Evolutionary conservation across 192 early-diverging fungal species (phyloP).

Genomic region (Phycomyces nitens): DNA sequence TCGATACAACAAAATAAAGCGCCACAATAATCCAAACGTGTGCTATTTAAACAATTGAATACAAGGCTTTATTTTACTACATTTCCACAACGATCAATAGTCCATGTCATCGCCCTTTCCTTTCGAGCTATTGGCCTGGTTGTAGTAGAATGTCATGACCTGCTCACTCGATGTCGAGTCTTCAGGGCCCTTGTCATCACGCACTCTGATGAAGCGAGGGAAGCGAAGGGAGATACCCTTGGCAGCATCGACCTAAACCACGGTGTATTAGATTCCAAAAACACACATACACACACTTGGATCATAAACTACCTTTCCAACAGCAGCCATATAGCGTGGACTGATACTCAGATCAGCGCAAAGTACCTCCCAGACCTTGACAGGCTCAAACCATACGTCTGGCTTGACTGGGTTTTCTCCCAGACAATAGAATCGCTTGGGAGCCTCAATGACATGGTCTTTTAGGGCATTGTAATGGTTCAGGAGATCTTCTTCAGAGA

Average conservation of each 20-base stretch:
- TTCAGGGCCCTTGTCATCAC: constrained; percentile 94
- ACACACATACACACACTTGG: not conserved
- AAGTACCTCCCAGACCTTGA: constrained; percentile 93
- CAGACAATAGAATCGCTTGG: constrained; percentile 75
- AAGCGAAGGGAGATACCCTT: constrained; percentile 98
- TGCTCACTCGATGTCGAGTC: constrained; percentile 89
- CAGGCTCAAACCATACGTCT: constrained; percentile 96
- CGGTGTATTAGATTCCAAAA: not conserved
- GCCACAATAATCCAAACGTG: no score
- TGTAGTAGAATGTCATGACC: constrained; percentile 12
- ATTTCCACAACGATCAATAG: no score
- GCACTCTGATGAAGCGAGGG: constrained; percentile 90
- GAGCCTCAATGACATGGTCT: constrained; percentile 66
- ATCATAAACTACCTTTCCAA: constrained; percentile 60
- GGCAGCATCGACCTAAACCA: constrained; percentile 59
- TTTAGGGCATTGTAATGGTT: constrained; percentile 70
- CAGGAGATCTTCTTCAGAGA: constrained; percentile 85
- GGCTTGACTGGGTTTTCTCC: constrained; percentile 77
- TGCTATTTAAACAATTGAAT: not conserved
- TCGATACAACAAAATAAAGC: not conserved
- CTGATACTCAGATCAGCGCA: constrained; percentile 96
- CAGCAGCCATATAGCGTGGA: constrained; percentile 88
- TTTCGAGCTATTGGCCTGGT: constrained; percentile 8
- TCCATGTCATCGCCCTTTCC: not conserved
- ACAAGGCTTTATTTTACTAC: no score